Evolutionary conservation across 176 grass and related monocot genomes (phyloP), one percentile per base, ranked within the genome.

Genomic region (Triticum turgidum): DNA sequence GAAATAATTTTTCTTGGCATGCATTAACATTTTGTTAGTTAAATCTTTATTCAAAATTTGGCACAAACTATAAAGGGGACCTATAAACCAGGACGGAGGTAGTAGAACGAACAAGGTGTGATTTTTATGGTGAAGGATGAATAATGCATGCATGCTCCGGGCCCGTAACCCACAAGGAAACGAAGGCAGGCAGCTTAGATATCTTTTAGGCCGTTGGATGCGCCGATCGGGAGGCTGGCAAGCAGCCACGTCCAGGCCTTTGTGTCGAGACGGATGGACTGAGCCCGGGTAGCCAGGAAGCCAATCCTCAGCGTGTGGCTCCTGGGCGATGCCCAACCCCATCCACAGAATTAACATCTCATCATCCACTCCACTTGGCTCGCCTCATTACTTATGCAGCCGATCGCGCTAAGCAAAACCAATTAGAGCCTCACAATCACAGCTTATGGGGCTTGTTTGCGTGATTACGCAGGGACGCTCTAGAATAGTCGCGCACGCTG

Each of bases 291-390:
- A 42, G 69, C 20, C 5, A 45, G 70, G 70, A 75, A 75, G 37
- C 56, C 71, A 80, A 92, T 92, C 91, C 20, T 47, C 61, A 92
- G 27, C 82, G 90, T 92, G 88, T 92, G 91, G 88, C 84, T 82
- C 22, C 64, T 18, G 14, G 66, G 13, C 29, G 17, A 54, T 35
- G 52, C 8, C 12, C 7, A 66, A 84, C 62, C 91, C 45, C 59
- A 81, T 89, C 91, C 91, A 87, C 84, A 85, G 4, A 66, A 62
- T 84, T 65, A 70, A 13, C 71, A 71, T 76, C 87, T 64, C 45
- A 76, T 76, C 73, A 4, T 54, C 65, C 11, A 7, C 64, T 65
- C 4, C 41, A 52, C 13, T 29, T 76, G 4, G 45, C 70, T 47
- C n/a, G 38, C 37, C 37, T 24, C 5, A 37, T 5, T 12, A 44